Evolutionary conservation across 352 stramenopile genomes (phyloP).

Genomic region (Phytophthora nicotianae): DNA sequence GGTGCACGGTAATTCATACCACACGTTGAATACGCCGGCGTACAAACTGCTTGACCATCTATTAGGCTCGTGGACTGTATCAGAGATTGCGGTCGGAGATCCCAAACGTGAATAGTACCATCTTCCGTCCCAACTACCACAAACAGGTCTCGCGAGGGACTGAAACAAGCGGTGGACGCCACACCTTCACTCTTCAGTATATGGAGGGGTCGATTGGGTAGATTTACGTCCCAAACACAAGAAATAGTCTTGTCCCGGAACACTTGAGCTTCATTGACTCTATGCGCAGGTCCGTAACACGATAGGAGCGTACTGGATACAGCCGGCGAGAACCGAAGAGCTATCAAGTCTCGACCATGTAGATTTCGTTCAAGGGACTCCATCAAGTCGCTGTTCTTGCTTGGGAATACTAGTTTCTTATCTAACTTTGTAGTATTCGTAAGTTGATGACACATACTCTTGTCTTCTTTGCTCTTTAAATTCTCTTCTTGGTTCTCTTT

Average conservation of each 20-base stretch:
- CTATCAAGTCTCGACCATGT: slow-evolving; percentile 34
- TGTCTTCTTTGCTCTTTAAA: slow-evolving; percentile 21
- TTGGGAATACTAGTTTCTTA: slow-evolving; percentile 34
- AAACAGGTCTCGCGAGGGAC: slow-evolving; percentile 61
- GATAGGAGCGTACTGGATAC: slow-evolving; percentile 58
- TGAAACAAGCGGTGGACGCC: slow-evolving; percentile 44
- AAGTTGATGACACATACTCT: slow-evolving; percentile 35
- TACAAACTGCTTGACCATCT: slow-evolving; percentile 38
- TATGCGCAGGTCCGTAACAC: slow-evolving; percentile 36
- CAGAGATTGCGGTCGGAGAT: slow-evolving; percentile 46
- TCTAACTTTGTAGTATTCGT: slow-evolving; percentile 45
- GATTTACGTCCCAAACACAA: slow-evolving; percentile 74
- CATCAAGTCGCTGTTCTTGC: slow-evolving; percentile 21
- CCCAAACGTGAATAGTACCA: slow-evolving; percentile 71
- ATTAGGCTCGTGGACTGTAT: slow-evolving; percentile 23
- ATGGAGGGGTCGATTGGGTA: slow-evolving; percentile 46
- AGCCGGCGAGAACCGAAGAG: slow-evolving; percentile 52
- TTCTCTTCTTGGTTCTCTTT: slow-evolving; percentile 17
- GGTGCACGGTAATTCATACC: slow-evolving; percentile 47
- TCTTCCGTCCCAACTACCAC: slow-evolving; percentile 61
- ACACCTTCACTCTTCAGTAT: slow-evolving; percentile 56
- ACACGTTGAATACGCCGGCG: slow-evolving; percentile 66
- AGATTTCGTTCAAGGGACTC: slow-evolving; percentile 37
- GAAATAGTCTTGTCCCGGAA: slow-evolving; percentile 54
- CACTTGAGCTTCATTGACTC: neutral